Evolutionary conservation across 805 yeast species (phyloP).

Genomic region (Ogataea wickerhamii): DNA sequence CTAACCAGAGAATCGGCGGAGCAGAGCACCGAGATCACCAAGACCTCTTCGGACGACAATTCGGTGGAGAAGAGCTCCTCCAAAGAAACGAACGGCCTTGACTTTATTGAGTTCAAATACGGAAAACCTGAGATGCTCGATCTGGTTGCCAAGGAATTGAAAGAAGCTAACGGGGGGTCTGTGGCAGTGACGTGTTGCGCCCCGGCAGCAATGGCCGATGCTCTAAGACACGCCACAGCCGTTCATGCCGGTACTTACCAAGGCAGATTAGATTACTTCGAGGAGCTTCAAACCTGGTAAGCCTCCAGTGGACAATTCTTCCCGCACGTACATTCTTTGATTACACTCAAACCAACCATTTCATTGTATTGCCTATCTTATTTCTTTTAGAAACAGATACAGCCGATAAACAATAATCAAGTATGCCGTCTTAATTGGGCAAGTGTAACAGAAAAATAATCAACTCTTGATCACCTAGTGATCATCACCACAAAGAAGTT

Average conservation of each 20-base stretch:
- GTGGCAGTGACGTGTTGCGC: conserved; percentile 45
- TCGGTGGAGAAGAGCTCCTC: conserved; percentile 14
- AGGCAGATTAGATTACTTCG: conserved; percentile 65
- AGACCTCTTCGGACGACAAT: conserved; percentile 5
- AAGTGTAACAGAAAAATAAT: too few relatives aligned
- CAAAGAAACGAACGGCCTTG: conserved; percentile 32
- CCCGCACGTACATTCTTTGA: too few relatives aligned
- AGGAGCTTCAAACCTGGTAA: conserved; percentile 74
- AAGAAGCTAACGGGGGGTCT: conserved; percentile 33
- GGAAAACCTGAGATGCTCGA: conserved; percentile 38
- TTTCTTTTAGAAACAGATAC: too few relatives aligned
- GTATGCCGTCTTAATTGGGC: too few relatives aligned
- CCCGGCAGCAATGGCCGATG: conserved; percentile 47
- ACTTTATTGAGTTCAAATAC: conserved; percentile 35
- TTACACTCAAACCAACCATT: too few relatives aligned
- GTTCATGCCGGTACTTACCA: conserved; percentile 37
- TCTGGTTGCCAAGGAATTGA: conserved; percentile 33
- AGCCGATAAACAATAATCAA: too few relatives aligned
- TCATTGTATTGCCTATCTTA: too few relatives aligned
- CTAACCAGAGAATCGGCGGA: conserved; percentile 33
- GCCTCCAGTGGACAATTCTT: too few relatives aligned
- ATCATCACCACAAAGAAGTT: too few relatives aligned
- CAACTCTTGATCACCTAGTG: too few relatives aligned
- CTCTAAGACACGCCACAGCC: conserved; percentile 46
- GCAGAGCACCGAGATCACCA: conserved; percentile 2